Evolutionary conservation across 176 grass and related monocot genomes (phyloP), one percentile per base, ranked within the genome.

Genomic region (Eleusine coracana): DNA sequence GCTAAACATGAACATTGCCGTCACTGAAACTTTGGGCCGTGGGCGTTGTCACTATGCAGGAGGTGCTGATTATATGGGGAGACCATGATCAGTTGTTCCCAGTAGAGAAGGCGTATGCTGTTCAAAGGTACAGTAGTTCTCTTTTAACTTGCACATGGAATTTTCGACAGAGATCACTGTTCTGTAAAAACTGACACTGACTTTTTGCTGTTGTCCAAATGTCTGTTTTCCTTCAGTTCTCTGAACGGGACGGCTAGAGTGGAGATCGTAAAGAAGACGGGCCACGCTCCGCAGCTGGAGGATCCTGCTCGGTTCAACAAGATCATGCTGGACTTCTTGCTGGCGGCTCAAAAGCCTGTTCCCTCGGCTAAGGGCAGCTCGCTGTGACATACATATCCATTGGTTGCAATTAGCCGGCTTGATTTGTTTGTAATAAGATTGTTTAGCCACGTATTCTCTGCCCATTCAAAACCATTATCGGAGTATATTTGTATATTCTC

Each of bases 61-160:
- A 97, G 63, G 91, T 97, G 81, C 10, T 94, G 14, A 85, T 94
- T 39, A 27, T 97, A 1, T 97, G 94, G 94, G 91, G 94, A 89
- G 91, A 91, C 71, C 66, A 94, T 5, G 94, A 97, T 38, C 91
- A 90, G 50, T 40, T 97, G 52, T 92, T 97, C 77, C 91, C 85
- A 5, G 9, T 94, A 8, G 91, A 86, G 14, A 97, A 94, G 76
- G 94, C 91, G 23, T 86, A 45, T 21, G 68, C 76, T 39, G 76
- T 94, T 10, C 85, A 92, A 46, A 94, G 91, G 94, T 94, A 75
- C 60, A 5, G 0, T 4, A 20, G 12, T 23, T 64, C 1, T 3
- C 51, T 15, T 15, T 54, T 34, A 34, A 34, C 31, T 34, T 34
- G 31, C 31, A 34, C 31, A 34, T 34, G 31, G 2, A 34, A 34